Percentiles rank a stretch among this genome's conserved stretches.
Conservation (phyloP, 179 eudicot species). For the Heliamphora pulchella region DNA sequence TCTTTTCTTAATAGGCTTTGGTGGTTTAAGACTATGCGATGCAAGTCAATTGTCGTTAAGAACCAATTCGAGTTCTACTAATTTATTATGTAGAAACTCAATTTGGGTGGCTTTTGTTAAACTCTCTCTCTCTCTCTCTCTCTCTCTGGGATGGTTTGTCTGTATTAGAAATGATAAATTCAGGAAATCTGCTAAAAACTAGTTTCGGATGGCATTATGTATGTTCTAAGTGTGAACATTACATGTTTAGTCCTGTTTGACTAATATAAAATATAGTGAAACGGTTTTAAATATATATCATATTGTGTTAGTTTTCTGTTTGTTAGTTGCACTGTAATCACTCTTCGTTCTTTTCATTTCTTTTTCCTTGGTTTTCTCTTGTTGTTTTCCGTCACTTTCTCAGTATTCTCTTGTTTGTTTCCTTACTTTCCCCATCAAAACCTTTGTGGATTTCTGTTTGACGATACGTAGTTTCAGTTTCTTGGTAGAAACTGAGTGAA, state of each 20-base stretch:
- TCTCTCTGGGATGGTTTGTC: not conserved
- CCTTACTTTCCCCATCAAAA: not conserved
- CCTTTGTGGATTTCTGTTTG: not conserved
- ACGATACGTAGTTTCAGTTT: not conserved
- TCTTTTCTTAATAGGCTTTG: not conserved
- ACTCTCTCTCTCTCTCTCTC: no score
- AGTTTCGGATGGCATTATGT: not conserved
- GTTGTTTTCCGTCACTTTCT: no score
- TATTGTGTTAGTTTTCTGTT: conserved; percentile 3
- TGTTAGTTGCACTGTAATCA: not conserved
- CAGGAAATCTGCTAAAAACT: not conserved
- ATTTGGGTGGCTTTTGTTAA: no score
- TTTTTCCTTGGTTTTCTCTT: no score
- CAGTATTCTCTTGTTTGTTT: conserved; percentile 8
- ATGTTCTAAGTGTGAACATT: conserved; percentile 12
- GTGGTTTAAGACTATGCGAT: not conserved
- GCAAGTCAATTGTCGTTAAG: not conserved
- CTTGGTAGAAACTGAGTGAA: not conserved
- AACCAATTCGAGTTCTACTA: not conserved
- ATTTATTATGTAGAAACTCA: not conserved
- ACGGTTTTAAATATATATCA: not conserved
- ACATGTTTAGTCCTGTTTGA: not conserved
- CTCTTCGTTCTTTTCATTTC: not conserved
- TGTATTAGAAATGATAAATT: conserved; percentile 7
- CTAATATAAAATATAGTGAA: not conserved